phyloP scores from a whole-genome alignment of 2,329 filamentous ascomycete genomes.

The Aspergillus texensis region DNA sequence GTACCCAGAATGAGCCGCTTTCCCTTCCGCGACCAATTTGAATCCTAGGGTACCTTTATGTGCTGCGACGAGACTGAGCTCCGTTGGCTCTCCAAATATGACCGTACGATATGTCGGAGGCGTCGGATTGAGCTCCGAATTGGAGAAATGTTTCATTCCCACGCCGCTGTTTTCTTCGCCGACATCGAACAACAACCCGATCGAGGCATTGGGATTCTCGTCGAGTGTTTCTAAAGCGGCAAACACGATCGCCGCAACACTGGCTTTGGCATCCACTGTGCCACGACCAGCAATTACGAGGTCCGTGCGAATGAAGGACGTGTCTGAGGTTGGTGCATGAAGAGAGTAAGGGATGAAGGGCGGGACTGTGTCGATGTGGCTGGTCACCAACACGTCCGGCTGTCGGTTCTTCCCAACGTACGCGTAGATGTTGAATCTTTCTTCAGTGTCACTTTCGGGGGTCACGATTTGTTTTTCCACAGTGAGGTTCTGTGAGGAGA shows the following conservation, averaged over 20 bases:
- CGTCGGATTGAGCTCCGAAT: conserved; percentile 51
- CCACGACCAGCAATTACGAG: background rate
- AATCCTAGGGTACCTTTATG: conserved; percentile 85
- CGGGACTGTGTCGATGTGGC: background rate
- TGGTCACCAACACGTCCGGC: background rate
- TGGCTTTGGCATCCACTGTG: background rate
- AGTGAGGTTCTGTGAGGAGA: background rate
- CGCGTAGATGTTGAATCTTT: background rate
- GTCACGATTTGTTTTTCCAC: background rate
- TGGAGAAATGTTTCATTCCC: conserved; percentile 68
- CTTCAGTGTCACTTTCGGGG: background rate
- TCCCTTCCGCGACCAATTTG: conserved; percentile 68
- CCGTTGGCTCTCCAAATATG: conserved; percentile 93
- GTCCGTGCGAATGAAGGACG: background rate
- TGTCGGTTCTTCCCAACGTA: background rate
- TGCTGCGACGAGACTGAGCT: conserved; percentile 81
- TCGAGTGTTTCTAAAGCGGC: background rate
- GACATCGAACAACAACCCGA: conserved; percentile 66
- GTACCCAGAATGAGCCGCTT: conserved; percentile 86
- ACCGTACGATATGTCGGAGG: conserved; percentile 63
- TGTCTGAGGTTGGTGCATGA: background rate
- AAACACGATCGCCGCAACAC: background rate
- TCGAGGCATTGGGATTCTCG: conserved; percentile 39
- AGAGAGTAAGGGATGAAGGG: background rate
- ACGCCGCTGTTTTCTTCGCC: conserved; percentile 81